phyloP scores from a whole-genome alignment of 106 monocot genomes.

The Dioscorea dumetorum region DNA sequence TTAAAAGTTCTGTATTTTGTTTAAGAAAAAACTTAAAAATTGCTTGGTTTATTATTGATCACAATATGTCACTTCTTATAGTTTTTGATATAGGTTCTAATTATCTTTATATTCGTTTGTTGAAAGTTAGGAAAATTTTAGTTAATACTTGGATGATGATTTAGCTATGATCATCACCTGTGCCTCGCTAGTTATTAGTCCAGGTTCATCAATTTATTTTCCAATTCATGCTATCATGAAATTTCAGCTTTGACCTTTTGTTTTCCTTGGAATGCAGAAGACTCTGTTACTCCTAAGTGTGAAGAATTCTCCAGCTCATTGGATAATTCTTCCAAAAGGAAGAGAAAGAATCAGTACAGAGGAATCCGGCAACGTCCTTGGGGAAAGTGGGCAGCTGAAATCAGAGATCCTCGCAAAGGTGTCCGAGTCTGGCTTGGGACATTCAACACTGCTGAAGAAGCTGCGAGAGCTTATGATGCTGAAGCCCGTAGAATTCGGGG shows the following conservation, averaged over 20 bases:
- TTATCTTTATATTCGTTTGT: too few relatives aligned
- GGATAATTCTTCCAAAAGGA: conserved; percentile 37
- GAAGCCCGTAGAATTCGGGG: conserved; percentile 77
- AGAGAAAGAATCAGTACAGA: conserved; percentile 69
- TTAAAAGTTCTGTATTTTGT: too few relatives aligned
- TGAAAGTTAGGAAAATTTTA: too few relatives aligned
- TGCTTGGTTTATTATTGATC: neutral
- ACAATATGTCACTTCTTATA: too few relatives aligned
- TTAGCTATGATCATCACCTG: too few relatives aligned
- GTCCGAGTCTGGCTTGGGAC: conserved; percentile 90
- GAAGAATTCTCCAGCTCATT: conserved; percentile 10
- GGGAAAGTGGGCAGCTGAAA: conserved; percentile 92
- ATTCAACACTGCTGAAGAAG: conserved; percentile 79
- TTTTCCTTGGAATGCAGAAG: conserved; percentile 11
- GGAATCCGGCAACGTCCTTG: conserved; percentile 85
- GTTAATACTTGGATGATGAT: too few relatives aligned
- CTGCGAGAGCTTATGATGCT: conserved; percentile 72
- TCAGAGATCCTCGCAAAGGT: conserved; percentile 77
- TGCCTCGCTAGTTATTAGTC: neutral
- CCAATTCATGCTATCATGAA: too few relatives aligned
- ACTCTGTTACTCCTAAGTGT: conserved; percentile 9
- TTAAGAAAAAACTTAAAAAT: too few relatives aligned
- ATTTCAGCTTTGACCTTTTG: neutral
- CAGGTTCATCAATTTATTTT: too few relatives aligned
- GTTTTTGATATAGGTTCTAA: too few relatives aligned